Evolutionary conservation across 257 asterid species (phyloP), one percentile per base, ranked within the genome.

Genomic region (Plectranthus barbatus): DNA sequence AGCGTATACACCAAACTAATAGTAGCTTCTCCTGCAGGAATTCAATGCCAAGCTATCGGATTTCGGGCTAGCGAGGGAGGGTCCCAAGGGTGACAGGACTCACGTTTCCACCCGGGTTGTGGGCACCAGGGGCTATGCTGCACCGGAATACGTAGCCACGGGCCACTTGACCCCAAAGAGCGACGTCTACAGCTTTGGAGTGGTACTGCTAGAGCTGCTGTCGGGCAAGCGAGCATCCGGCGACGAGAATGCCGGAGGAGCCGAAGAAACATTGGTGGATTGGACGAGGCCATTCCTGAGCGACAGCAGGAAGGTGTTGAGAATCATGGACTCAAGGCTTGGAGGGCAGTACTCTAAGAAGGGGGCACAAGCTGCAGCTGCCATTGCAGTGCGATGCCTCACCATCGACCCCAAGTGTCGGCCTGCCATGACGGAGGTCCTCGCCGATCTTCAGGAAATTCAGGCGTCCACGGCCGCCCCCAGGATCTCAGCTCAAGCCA

Each of bases 41-140:
- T 81, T 81, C 76, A 72, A 76, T 23, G 87, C 87, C 9, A 82
- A 79, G 62, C 81, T 82, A 6, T 79, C 87, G 1, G 87, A 82
- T 56, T 82, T 82, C 47, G 87, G 87, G 10, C 84, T 82, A 8
- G 87, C 85, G 21, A 74, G 87, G 51, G 82, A 67, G 44, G 84
- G 87, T 11, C 87, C 87, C 1, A 79, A 48, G 41, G 87, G 84
- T 0, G 87, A 82, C 37, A 60, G 74, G 60, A 79, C 84, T 8
- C 87, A 82, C 36, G 87, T 82, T 23, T 82, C 87, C 0, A 82
- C 87, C 26, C 71, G 87, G 11, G 81, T 82, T 6, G 42, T 82
- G 37, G 87, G 87, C 9, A 82, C 87, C 4, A 60, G 77, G 14
- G 87, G 87, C 13, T 82, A 82, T 8, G 87, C 87, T 46, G 87